These are phyloP conservation scores for Keithomyces neogunnii DNA, from an alignment of 2,329 filamentous ascomycete genomes.

Conservation along the genomic window DNA sequence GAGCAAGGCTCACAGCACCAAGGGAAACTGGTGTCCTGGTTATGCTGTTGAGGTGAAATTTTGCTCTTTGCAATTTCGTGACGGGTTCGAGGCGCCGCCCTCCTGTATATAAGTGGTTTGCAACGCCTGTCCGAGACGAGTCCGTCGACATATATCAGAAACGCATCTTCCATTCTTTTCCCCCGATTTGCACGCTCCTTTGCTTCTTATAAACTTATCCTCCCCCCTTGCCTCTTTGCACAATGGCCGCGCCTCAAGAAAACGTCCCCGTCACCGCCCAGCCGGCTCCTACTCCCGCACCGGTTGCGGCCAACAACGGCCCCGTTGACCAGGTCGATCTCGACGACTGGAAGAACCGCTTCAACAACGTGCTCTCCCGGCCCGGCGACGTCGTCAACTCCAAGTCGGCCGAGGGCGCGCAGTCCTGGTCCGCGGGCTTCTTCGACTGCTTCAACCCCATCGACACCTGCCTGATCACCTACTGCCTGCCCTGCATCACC, in stretches of 20 bases:
- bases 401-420: conserved; percentile 26
- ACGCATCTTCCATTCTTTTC: no score
- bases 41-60: no score
- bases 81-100: no score
- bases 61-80: no score
- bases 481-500: conserved; percentile 37
- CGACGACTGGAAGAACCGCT: conserved; percentile 33
- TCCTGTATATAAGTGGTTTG: no score
- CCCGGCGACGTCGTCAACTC: conserved; percentile 34
- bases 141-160: no score
- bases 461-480: conserved; percentile 35
- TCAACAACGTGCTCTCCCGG: conserved; percentile 34
- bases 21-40: not conserved
- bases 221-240: not conserved
- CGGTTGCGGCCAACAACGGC: conserved; percentile 17
- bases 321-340: conserved; percentile 34
- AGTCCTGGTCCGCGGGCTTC: conserved; percentile 31
- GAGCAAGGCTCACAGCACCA: not conserved
- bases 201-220: not conserved
- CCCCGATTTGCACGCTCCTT: no score
- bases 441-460: conserved; percentile 37
- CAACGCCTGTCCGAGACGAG: no score
- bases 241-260: conserved; percentile 1
- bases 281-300: conserved; percentile 22
- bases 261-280: not conserved